Base-by-base conservation (phyloP, 2,329 filamentous ascomycete genomes). In the Clonostachys sp. region DNA sequence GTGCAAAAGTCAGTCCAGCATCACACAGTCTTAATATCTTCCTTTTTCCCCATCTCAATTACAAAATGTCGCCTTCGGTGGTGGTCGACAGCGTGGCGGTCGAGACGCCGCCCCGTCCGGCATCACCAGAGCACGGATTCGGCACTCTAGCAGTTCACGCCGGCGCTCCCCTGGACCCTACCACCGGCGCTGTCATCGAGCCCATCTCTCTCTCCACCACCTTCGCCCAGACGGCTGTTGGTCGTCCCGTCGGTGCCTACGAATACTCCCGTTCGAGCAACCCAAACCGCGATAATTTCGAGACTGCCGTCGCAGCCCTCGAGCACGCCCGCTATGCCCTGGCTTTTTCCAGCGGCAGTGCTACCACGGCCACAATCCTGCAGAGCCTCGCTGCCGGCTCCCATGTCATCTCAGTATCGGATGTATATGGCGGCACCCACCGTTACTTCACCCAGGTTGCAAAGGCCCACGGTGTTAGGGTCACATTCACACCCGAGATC, bases 401-500 rank as follows among this genome's bases (percentile, higher is more conserved):
- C 43, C 94, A 99, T 72, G 89, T 99, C 60, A 86, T 99, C 59
- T 96, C 91, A 51, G 90, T 99, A 43, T 95, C 91, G 42, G 94
- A 99, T 67, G 91, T 99, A 59, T 99, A 99, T 68, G 94, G 94
- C 57, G 94, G 94, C 58, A 99, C 94, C 40, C 94, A 99, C 74
- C 82, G 94, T 61, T 99, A 99, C 77, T 99, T 99, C 77, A 99
- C 94, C 55, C 91, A 96, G 73, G 94, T 97, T 45, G 94, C 94
- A 48, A 84, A 89, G 60, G 91, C 94, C 24, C 94, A 99, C 68
- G 90, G 92, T 60, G 90, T 99, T 47, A 83, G 87, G 58, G 94
- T 97, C 52, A 95, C 92, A 44, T 99, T 99, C 69, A 92, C 91
- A 6, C 90, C 91, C 10, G 85, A 85, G 69, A 95, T 99, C 61